Base-by-base conservation (phyloP, 441 rosid genomes). In the Croton laevigatus region DNA sequence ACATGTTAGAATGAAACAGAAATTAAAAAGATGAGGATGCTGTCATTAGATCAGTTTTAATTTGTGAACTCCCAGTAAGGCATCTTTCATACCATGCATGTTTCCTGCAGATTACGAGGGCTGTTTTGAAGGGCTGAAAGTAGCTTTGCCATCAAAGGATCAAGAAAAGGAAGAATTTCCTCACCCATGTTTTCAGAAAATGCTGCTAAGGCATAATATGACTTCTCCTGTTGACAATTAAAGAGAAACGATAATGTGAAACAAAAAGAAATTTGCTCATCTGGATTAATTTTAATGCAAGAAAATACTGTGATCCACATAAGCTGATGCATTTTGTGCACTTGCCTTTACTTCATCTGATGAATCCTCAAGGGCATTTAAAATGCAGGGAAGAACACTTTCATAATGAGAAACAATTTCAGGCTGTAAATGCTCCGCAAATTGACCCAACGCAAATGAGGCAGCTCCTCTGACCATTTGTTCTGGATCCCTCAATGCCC, bases 401-500 rank as follows among this genome's bases (percentile, higher is more conserved):
- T 85, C 91, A 81, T 91, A 83, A 68, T 89, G 97, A 65, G 89
- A 81, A 27, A 89, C 76, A 59, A 96, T 91, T 80, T 96, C 99
- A 38, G 99, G 99, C 84, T 96, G 99, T 79, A 96, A 88, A 88
- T 96, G 79, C 84, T 96, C 99, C 0, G 99, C 97, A 66, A 90
- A 96, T 73, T 96, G 99, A 70, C 99, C 99, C 79, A 96, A 78
- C 23, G 99, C 97, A 80, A 96, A 93, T 54, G 99, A 91, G 49
- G 98, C 91, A 82, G 99, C 99, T 66, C 99, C 99, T 79, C 99
- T 86, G 78, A 96, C 97, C 92, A 96, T 81, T 86, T 87, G 91
- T 73, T 96, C 99, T 22, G 94, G 86, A 82, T 96, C 99, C 76
- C 97, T 86, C 72, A 96, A 78, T 71, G 99, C 93, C 70, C 83